Percentiles rank a stretch among this genome's conserved stretches.
phyloP scores from a whole-genome alignment of 78 protist genomes.

The Planoprotostelium fungivorum region DNA sequence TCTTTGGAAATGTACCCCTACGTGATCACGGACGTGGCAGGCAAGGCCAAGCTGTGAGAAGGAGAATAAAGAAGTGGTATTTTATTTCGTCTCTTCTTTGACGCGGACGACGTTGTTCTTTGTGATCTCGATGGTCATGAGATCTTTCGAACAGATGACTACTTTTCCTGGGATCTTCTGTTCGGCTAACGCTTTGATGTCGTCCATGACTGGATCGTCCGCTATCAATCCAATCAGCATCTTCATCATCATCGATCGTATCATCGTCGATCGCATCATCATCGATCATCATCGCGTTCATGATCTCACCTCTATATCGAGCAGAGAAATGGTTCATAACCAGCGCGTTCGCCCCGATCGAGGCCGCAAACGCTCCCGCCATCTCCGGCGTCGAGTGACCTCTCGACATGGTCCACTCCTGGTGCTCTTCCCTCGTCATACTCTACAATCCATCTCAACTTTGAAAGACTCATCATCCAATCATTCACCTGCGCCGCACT shows the following conservation, averaged over 20 bases:
- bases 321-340: slow-evolving; percentile 40
- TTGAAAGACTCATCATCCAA: neutral
- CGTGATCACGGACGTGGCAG: neutral
- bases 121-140: neutral
- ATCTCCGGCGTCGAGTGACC: slow-evolving; percentile 63
- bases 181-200: neutral
- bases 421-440: neutral
- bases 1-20: neutral
- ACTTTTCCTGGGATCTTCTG: neutral
- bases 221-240: neutral
- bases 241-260: no score
- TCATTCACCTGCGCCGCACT: neutral
- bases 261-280: neutral
- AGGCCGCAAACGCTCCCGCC: slow-evolving; percentile 29
- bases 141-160: neutral
- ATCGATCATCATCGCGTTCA: no score
- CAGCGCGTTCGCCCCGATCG: slow-evolving; percentile 11
- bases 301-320: slow-evolving; percentile 6
- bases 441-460: neutral
- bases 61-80: no score
- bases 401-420: neutral
- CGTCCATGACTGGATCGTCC: neutral
- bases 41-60: neutral
- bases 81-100: no score
- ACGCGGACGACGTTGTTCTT: neutral